Evolutionary conservation across 306 rosid genomes (phyloP).

Genomic region (Pachyrhizus erosus): DNA sequence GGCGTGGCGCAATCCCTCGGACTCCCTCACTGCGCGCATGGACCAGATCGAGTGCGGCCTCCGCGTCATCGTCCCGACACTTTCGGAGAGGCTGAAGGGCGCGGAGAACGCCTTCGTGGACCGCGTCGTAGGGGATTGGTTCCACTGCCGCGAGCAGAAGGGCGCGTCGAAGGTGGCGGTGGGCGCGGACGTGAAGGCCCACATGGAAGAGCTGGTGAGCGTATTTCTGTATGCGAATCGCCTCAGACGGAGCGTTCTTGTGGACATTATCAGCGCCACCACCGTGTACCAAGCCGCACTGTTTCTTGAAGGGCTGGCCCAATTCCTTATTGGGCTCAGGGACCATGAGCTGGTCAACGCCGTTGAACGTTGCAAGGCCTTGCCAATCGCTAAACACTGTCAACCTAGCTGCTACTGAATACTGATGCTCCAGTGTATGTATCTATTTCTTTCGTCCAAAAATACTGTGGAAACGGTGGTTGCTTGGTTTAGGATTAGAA

Average conservation of each 20-base stretch:
- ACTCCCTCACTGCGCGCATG: constrained; percentile 40
- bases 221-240: constrained; percentile 70
- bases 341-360: constrained; percentile 53
- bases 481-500: too few relatives aligned
- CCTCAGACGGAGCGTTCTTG: constrained; percentile 65
- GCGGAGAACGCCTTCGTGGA: constrained; percentile 58
- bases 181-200: constrained; percentile 46
- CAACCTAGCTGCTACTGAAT: constrained; percentile 13
- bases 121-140: constrained; percentile 53
- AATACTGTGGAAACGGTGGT: too few relatives aligned
- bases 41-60: constrained; percentile 71
- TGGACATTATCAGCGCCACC: constrained; percentile 58
- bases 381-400: constrained; percentile 6
- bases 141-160: constrained; percentile 39
- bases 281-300: constrained; percentile 62
- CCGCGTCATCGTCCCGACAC: constrained; percentile 62
- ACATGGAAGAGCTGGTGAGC: constrained; percentile 68
- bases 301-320: constrained; percentile 73
- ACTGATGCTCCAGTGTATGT: too few relatives aligned
- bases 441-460: too few relatives aligned
- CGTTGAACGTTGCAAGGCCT: constrained; percentile 42
- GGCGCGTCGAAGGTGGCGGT: constrained; percentile 43
- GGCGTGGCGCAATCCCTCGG: constrained; percentile 62
- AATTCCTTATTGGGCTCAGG: constrained; percentile 64
- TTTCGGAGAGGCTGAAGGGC: constrained; percentile 45